Base-by-base conservation (phyloP, 768 basidiomycete species). In the Psilocybe subaeruginosa region DNA sequence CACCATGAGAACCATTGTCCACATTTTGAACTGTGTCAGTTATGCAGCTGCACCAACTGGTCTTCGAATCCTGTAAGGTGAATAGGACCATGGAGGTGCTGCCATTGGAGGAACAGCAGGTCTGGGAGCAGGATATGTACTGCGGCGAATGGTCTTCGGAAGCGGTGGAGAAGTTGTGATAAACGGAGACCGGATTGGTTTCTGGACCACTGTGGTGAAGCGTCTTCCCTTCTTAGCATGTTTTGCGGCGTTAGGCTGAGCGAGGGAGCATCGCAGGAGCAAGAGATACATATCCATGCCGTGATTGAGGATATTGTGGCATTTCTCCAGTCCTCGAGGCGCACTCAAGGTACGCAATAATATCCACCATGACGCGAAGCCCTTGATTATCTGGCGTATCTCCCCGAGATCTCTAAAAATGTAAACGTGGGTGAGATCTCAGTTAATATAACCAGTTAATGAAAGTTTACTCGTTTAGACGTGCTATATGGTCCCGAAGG, bases 301-400 rank as follows among this genome's bases (percentile, higher is more conserved):
- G 47, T 66, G 56, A n/a, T 60, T 31, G 29, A 70, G 64, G 11
- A 68, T 65, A 29, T 64, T 62, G 8, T 66, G 65, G 51, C 69
- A 70, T 51, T 45, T 62, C 11, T 64, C 56, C n/a, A 70, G 54
- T 43, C 54, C 61, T 17, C 49, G 51, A 51, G 60, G 47, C 29
- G 58, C 62, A 33, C 30, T 60, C 65, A 62, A 60, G 4, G 56
- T 39, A 11, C 65, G 58, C 33, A 63, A 58, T 11, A 68, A 33
- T 11, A 60, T 61, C 69, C 66, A 66, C 65, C 63, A 68, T 9
- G 60, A 65, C 1, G 60, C 31, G 31, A 70, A 65, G n/a, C 62
- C 46, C 17, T 56, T 64, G 7, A 70, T 61, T 16, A 60, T 65
- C 35, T 60, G 61, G 29, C 60, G 62, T 55, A 70, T 66, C 30